Base-by-base conservation (phyloP, 495 filamentous ascomycete species). In the Aspergillus asperescens region DNA sequence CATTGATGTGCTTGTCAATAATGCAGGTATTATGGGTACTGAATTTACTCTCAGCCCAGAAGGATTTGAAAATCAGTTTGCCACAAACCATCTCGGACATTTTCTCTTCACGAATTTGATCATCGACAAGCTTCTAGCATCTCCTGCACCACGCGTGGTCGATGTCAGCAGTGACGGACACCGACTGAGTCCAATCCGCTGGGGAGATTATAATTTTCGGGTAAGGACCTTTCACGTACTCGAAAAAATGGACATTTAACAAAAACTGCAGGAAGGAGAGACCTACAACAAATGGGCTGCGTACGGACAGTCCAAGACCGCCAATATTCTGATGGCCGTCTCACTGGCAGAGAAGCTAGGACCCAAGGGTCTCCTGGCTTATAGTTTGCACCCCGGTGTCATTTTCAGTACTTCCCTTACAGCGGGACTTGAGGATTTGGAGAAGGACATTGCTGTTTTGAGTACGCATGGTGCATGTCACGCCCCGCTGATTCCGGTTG, bases 1-100 rank as follows among this genome's bases (percentile, higher is more conserved):
- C 15, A 77, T 88, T 39, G 81, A 87, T 63, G 78, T 86, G 12
- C 57, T 88, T 18, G 80, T 88, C 63, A 88, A 88, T 27, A 46
- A 46, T 22, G 43, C 43, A 12, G 43, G 43, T 0, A 34, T 46
- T 13, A 46, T 46, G 43, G 73, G 70, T 7, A 59, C 58, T 34
- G 67, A 58, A 20, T 73, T 60, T 52, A 52, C 48, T 22, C 52
- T 60, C 24, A 73, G 62, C 32, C 64, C 35, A 16, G 73, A 76
- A 13, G 71, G 71, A 0, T 56, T 77, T 34, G 81, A 86, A 59
- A 56, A 61, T 16, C 81, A 85, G 47, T 73, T 86, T 19, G 79
- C 67, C 1, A 69, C 71, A 1, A 81, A 80, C 62, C 75, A 84
- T 61, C 52, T 86, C 7, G 77, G 78, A 20, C 79, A 79, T 44